Percentiles rank a stretch among this genome's conserved stretches.
Evolutionary conservation across 2,329 filamentous ascomycete species (phyloP).

Genomic region (Pseudopyricularia cyperi): DNA sequence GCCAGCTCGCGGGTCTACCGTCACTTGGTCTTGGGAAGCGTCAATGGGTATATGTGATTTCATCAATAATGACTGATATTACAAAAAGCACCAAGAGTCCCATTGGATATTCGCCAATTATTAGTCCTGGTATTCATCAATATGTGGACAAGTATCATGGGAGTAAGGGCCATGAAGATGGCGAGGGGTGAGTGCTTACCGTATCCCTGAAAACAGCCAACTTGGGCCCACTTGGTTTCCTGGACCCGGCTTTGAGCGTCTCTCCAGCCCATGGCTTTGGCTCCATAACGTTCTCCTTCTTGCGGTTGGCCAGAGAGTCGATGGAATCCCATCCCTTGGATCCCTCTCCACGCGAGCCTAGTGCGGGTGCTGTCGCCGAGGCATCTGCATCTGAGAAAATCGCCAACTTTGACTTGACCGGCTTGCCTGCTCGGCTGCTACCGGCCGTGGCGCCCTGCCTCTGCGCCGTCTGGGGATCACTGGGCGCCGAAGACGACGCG

Average conservation of each 20-base stretch:
- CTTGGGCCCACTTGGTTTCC: constrained; percentile 60
- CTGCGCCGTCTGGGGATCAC: constrained; percentile 48
- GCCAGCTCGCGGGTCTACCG: constrained; percentile 69
- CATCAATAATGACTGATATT: constrained; percentile 39
- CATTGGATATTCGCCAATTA: constrained; percentile 35
- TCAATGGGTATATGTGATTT: constrained; percentile 52
- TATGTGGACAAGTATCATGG: constrained; percentile 39
- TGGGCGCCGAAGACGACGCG: constrained; percentile 35
- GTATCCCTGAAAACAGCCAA: constrained; percentile 90
- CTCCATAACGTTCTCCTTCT: constrained; percentile 85
- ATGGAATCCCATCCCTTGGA: constrained; percentile 86
- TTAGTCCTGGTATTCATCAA: constrained; percentile 98
- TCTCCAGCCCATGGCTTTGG: constrained; percentile 87
- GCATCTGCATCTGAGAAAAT: constrained; percentile 76
- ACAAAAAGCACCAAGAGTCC: constrained; percentile 30
- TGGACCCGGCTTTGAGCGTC: constrained; percentile 76
- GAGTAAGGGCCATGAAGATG: constrained; percentile 16
- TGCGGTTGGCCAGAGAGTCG: constrained; percentile 71
- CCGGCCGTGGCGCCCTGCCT: constrained; percentile 20
- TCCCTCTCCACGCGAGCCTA: constrained; percentile 35
- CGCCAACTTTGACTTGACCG: constrained; percentile 67
- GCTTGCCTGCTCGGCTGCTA: constrained; percentile 41
- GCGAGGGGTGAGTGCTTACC: constrained; percentile 50
- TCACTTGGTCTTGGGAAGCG: constrained; percentile 63
- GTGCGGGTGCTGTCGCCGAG: constrained; percentile 35